phyloP scores from a whole-genome alignment of 768 basidiomycete species.

The Pleurotus eryngii region DNA sequence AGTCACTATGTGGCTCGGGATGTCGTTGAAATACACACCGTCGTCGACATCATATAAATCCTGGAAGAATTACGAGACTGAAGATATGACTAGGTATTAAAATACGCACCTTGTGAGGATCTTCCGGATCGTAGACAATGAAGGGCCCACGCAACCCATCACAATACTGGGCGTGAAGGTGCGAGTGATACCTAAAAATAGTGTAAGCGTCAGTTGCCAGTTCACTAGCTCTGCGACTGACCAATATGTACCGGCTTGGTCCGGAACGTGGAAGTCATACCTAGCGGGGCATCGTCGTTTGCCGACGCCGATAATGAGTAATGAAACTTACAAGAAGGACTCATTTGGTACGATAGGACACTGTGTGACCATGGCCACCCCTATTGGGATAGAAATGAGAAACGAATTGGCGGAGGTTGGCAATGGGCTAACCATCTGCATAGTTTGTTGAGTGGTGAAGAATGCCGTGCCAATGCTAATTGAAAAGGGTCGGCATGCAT shows the following conservation, averaged over 20 bases:
- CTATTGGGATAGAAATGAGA: neutral
- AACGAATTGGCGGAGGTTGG: too few relatives aligned
- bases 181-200: neutral
- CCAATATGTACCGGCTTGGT: slow-evolving; percentile 32
- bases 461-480: slow-evolving; percentile 53
- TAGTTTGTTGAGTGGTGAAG: slow-evolving; percentile 38
- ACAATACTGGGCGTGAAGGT: neutral
- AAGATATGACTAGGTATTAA: neutral
- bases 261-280: slow-evolving; percentile 26
- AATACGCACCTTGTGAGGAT: slow-evolving; percentile 20
- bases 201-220: neutral
- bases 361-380: slow-evolving; percentile 31
- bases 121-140: slow-evolving; percentile 31
- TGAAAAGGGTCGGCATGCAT: neutral
- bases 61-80: neutral
- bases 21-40: neutral
- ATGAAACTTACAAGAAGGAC: slow-evolving; percentile 35
- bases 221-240: slow-evolving; percentile 31
- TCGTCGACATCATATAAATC: slow-evolving; percentile 24
- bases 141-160: slow-evolving; percentile 30
- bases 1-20: neutral
- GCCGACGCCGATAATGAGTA: neutral
- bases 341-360: slow-evolving; percentile 42
- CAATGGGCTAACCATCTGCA: slow-evolving; percentile 34
- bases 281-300: neutral